Base-by-base conservation (phyloP, 2,329 filamentous ascomycete genomes). In the Fusarium euwallaceae region DNA sequence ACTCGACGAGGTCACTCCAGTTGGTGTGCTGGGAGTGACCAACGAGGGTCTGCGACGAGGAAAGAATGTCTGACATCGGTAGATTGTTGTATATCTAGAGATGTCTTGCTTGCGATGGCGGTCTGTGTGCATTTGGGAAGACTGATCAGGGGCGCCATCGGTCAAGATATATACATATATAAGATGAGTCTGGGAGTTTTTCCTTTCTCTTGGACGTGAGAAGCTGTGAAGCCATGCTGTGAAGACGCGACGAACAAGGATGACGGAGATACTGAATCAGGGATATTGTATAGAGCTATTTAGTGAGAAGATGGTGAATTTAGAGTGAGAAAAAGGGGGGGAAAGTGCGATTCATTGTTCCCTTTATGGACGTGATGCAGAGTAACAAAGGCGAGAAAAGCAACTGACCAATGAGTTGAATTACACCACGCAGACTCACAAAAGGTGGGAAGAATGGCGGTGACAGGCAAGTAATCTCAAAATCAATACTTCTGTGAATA, bases 1-100 rank as follows among this genome's bases (percentile, higher is more conserved):
- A 79, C 41, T 71, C 62, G 17, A 69, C 24, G 7, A 68, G 61
- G n/a, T 70, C 39, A 6, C 53, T 51, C 12, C 51, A 16, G 8
- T 37, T 14, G 20, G 29, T 60, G 36, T 16, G 36, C 43, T 53
- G 45, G 32, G 58, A 12, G 22, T 37, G 36, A 27, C 53, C 14
- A 36, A 63, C 41, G 34, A n/a, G 48, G 39, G 36, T 41, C 22
- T 45, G 32, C 22, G 45, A 41, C 7, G 24, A 37, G 48, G 20
- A 36, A n/a, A 10, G 24, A 32, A 39, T 22, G 29, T 36, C 20
- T 4, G 32, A 53, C 39, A 29, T 55, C 20, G 20, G 10, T 41
- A 24, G 16, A 29, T 11, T 48, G 22, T 39, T 48, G 17, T 39
- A 20, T 37, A 51, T 14, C 24, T 61, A 17, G 17, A 14, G 12